Evolutionary conservation across 2,329 filamentous ascomycete genomes (phyloP), one percentile per base, ranked within the genome.

Genomic region (Metarhizium humberi): DNA sequence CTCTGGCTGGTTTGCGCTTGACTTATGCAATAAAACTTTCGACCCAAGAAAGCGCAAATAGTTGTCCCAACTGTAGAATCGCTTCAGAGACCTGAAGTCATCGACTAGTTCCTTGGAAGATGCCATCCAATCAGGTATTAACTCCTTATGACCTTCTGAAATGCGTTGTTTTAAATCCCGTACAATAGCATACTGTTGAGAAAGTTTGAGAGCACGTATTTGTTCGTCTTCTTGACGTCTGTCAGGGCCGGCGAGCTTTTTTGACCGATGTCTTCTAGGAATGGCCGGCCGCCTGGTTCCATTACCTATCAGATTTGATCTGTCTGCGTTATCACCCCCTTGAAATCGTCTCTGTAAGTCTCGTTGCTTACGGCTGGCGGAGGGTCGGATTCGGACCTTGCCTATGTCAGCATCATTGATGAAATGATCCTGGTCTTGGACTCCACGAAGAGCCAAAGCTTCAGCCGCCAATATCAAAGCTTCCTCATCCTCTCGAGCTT

Each of bases 391-490:
- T 16, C 50, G 43, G 46, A 30, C 43, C 18, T 50, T 48, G n/a
- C 42, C 52, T 30, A 49, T 8, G 14, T 18, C 18, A 16, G 46
- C 34, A 32, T 55, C 25, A 30, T 56, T 55, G 14, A 29, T 10
- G 30, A 18, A 14, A 11, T 46, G 52, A 30, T 73, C 71, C 45
- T 30, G 45, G 13, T 73, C 71, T 53, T 73, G 72, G 11, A 69
- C 72, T 56, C 79, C 78, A 58, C 80, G 80, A 25, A 91, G 73
- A 36, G 82, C 77, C 61, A 92, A 80, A 8, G 89, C 85, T 66
- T 95, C 87, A 38, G 86, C 87, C 51, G 89, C 83, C 52, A 91
- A 81, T 57, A 87, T 84, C 56, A 91, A 81, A 1, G 91, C 91
- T 63, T 90, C 84, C 63, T 91, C 87, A 25, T 81, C 84, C 71